Base-by-base conservation (phyloP, 2,329 filamentous ascomycete genomes). In the Botryotinia calthae region DNA sequence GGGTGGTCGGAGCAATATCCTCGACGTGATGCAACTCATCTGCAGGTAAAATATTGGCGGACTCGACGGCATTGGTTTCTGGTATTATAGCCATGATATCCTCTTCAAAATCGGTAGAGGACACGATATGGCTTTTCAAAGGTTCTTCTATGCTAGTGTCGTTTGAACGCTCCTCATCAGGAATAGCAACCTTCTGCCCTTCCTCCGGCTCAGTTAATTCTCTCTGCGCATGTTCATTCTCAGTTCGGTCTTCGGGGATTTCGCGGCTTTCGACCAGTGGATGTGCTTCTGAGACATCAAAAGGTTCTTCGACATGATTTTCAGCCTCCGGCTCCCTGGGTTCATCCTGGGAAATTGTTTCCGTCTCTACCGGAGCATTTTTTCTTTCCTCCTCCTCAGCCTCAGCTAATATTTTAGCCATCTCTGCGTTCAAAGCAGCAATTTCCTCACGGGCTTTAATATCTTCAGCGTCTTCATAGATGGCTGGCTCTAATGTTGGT, bases 401-500 rank as follows among this genome's bases (percentile, higher is more conserved):
- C 5, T 34, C 18, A 12, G 46, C 37, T 6, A 71, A 5, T n/a
- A 71, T 65, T 4, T 1, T 71, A 16, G 44, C 28, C 46, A 71
- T 65, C 25, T 71, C 34, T 10, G 48, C 69, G 9, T 71, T 71
- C 18, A 64, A 8, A 2, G 37, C 46, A 44, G 46, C 31, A 18
- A 71, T 71, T 25, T 71, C 69, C 10, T 65, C 58, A 18, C 59
- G 59, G 2, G 59, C 59, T 44, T 44, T 58, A 4, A 44, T 8
- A 37, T 71, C 61, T 71, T 71, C 70, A 18, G 37, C 7, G 4
- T 58, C 70, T 66, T 71, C 37, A 10, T 14, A 22, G 18, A 70
- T 31, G 4, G 12, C 4, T 16, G 10, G 1, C 37, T 56, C 18
- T 10, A n/a, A n/a, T 1, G 0, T n/a, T 16, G 34, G 10, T 2